These are phyloP conservation scores for Phlebopus sp. DNA, from an alignment of 1,284 basidiomycete species.

Conservation along the genomic window DNA sequence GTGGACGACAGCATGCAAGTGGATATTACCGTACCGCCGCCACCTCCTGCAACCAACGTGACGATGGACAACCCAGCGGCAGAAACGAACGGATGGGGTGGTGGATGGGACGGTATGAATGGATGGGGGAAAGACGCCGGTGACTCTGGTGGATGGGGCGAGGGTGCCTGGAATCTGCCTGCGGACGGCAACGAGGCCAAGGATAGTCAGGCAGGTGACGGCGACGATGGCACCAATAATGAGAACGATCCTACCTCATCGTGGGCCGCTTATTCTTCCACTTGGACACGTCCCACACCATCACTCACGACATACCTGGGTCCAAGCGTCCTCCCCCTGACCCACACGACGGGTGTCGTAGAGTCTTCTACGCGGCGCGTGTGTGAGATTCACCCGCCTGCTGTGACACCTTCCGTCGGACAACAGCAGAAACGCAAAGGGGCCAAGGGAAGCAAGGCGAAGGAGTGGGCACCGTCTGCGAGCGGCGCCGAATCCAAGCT, in stretches of 20 bases:
- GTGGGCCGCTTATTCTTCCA: constrained; percentile 17
- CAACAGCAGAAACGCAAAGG: too few relatives aligned
- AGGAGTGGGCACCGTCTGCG: constrained; percentile 28
- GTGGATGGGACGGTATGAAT: constrained; percentile 6
- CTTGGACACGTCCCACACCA: constrained; percentile 27
- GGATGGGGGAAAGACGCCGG: constrained; percentile 3
- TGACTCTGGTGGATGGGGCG: constrained; percentile 7
- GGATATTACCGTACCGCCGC: constrained; percentile 10
- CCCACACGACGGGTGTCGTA: constrained; percentile 49
- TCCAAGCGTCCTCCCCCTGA: constrained; percentile 43
- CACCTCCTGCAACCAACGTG: constrained; percentile 1
- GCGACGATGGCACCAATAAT: neutral
- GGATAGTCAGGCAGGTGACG: constrained; percentile 11
- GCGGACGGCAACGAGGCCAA: constrained; percentile 7
- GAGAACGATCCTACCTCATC: neutral
- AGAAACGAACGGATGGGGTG: constrained; percentile 6
- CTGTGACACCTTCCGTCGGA: neutral
- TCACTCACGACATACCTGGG: constrained; percentile 42
- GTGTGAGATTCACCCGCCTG: constrained; percentile 30
- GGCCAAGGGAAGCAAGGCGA: neutral
- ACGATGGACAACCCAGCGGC: neutral
- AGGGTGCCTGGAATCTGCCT: constrained; percentile 13
- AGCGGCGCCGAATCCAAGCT: constrained; percentile 51
- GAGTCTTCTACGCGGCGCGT: constrained; percentile 50
- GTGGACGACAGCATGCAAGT: constrained; percentile 33